A percentile compares a stretch with the other conserved stretches of the same genome.
phyloP scores from a whole-genome alignment of 2,329 filamentous ascomycete genomes.

The Ascochyta clinopodiicola region DNA sequence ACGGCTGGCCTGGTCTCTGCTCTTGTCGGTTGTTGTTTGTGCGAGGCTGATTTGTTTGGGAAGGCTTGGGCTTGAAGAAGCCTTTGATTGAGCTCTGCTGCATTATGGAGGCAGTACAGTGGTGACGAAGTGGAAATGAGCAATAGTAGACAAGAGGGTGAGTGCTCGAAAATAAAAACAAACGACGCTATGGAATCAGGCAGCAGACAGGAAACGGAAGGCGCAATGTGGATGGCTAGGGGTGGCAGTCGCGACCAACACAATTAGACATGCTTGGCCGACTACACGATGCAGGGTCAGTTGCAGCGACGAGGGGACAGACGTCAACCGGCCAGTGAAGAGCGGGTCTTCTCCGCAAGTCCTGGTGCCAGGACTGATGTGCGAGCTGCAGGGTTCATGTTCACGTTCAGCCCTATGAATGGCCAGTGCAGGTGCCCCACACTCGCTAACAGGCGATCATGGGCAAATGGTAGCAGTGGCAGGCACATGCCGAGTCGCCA shows the following conservation, averaged over 20 bases:
- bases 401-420: slow-evolving; percentile 26
- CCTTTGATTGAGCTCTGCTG: slow-evolving; percentile 31
- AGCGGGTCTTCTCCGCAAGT: slow-evolving; percentile 13
- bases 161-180: not conserved
- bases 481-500: slow-evolving; percentile 4
- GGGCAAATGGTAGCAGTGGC: slow-evolving; percentile 3
- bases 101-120: slow-evolving; percentile 17
- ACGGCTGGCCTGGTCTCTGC: slow-evolving; percentile 25
- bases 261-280: not conserved
- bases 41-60: slow-evolving; percentile 1
- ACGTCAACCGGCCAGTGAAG: slow-evolving; percentile 5
- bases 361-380: not conserved
- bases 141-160: not conserved
- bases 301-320: not conserved
- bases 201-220: slow-evolving; percentile 6
- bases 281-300: not conserved
- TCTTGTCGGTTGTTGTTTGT: slow-evolving; percentile 12
- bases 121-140: not conserved
- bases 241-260: not conserved
- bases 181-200: slow-evolving; percentile 10
- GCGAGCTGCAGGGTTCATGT: slow-evolving; percentile 8
- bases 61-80: slow-evolving; percentile 24
- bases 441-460: slow-evolving; percentile 27
- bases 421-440: slow-evolving; percentile 22
- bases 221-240: not conserved